phyloP scores from a whole-genome alignment of 306 rosid species.

The Glycine tomentella region DNA sequence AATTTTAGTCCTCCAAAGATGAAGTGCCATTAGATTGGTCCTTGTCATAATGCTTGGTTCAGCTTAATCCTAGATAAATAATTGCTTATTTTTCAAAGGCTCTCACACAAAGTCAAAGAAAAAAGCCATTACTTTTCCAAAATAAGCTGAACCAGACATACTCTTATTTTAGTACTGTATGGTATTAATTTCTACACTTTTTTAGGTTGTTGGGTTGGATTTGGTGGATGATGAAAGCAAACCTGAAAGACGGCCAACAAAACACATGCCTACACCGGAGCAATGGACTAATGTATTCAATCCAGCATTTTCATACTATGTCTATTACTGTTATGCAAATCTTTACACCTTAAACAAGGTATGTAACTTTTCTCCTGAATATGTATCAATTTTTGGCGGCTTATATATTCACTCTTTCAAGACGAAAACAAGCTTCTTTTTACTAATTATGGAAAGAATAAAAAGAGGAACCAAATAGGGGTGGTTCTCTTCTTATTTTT shows the following conservation, averaged over 20 bases:
- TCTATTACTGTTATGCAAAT: slow-evolving; percentile 96
- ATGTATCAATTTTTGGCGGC: slow-evolving; percentile 22
- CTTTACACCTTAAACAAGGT: slow-evolving; percentile 96
- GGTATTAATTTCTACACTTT: slow-evolving; percentile 17
- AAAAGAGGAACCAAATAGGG: neutral
- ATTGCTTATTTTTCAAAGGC: neutral
- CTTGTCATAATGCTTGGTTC: neutral
- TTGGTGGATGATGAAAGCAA: slow-evolving; percentile 97
- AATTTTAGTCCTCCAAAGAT: slow-evolving; percentile 1
- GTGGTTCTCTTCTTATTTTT: neutral
- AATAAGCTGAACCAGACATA: neutral
- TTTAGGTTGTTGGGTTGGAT: slow-evolving; percentile 94
- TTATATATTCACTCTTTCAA: neutral
- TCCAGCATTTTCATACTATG: slow-evolving; percentile 96
- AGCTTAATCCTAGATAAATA: neutral
- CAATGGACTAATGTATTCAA: slow-evolving; percentile 97
- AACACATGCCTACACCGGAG: slow-evolving; percentile 98
- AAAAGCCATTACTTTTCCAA: neutral
- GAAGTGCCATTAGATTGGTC: neutral
- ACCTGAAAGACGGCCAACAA: slow-evolving; percentile 98
- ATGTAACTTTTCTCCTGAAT: slow-evolving; percentile 29
- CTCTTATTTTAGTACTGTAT: neutral
- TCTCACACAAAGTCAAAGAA: neutral
- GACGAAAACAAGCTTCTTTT: neutral
- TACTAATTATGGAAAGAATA: neutral